A percentile compares a stretch with the other conserved stretches of the same genome.
phyloP scores from a whole-genome alignment of 2,329 filamentous ascomycete species.

The Magnaporthiopsis poae region DNA sequence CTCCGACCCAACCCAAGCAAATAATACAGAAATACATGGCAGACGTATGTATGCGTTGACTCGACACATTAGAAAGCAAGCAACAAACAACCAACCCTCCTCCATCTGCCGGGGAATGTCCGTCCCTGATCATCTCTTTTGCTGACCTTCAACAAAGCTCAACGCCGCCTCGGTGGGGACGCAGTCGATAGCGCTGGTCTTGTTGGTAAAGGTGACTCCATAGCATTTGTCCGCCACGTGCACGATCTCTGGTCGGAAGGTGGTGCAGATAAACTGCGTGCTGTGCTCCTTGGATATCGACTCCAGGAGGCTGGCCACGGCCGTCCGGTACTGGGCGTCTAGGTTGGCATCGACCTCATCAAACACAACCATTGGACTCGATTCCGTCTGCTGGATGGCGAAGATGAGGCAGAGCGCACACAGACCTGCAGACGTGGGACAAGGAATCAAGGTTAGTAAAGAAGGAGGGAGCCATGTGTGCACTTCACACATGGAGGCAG shows the following conservation, averaged over 20 bases:
- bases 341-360: conserved; percentile 98
- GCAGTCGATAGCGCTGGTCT: conserved; percentile 88
- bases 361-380: conserved; percentile 96
- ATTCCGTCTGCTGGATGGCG: conserved; percentile 95
- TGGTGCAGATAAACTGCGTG: conserved; percentile 93
- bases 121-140: conserved; percentile 14
- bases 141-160: conserved; percentile 85
- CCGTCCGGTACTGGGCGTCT: conserved; percentile 93
- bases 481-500: not conserved
- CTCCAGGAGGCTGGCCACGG: conserved; percentile 80
- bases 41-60: not conserved
- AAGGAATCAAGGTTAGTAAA: conserved; percentile 12
- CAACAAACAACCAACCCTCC: too few species aligned
- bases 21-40: not conserved
- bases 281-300: conserved; percentile 59
- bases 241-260: conserved; percentile 93
- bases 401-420: conserved; percentile 97
- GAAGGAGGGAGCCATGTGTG: not conserved
- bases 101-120: not conserved
- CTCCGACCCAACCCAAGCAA: not conserved
- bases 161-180: conserved; percentile 79
- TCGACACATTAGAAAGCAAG: not conserved
- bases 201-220: conserved; percentile 85
- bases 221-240: conserved; percentile 95
- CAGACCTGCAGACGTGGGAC: conserved; percentile 44